These are phyloP conservation scores for Leucaena leucocephala DNA, from an alignment of 306 rosid genomes.

Conservation along the genomic window DNA sequence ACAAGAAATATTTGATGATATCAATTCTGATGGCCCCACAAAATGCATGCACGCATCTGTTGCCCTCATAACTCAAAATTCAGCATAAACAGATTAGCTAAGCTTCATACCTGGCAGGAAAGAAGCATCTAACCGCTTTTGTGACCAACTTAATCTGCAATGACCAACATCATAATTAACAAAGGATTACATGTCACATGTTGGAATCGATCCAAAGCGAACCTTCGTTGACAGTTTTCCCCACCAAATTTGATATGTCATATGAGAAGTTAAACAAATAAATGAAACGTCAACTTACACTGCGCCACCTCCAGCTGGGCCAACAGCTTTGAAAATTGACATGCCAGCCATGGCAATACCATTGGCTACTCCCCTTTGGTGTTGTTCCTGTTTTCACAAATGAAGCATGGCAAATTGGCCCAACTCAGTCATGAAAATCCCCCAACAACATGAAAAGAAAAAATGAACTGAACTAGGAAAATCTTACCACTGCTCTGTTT, in stretches of 20 bases:
- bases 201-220: neutral
- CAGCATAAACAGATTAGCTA: slow-evolving; percentile 8
- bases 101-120: slow-evolving; percentile 49
- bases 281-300: slow-evolving; percentile 51
- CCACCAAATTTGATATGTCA: slow-evolving; percentile 51
- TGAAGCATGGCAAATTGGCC: slow-evolving; percentile 10
- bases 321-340: slow-evolving; percentile 84
- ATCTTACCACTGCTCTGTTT: slow-evolving; percentile 77
- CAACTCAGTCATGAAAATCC: slow-evolving; percentile 13
- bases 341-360: slow-evolving; percentile 80
- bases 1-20: neutral
- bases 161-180: slow-evolving; percentile 14
- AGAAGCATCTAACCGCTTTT: slow-evolving; percentile 29
- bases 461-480: neutral
- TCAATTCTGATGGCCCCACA: too few species aligned
- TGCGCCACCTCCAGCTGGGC: slow-evolving; percentile 86
- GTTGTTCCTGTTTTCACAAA: slow-evolving; percentile 60
- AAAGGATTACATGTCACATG: neutral
- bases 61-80: too few species aligned
- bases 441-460: neutral
- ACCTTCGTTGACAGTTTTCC: slow-evolving; percentile 17
- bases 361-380: slow-evolving; percentile 91
- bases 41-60: too few species aligned
- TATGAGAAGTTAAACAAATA: neutral
- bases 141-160: slow-evolving; percentile 42